phyloP scores from a whole-genome alignment of 768 basidiomycete species.

The Filobasidium floriforme region DNA sequence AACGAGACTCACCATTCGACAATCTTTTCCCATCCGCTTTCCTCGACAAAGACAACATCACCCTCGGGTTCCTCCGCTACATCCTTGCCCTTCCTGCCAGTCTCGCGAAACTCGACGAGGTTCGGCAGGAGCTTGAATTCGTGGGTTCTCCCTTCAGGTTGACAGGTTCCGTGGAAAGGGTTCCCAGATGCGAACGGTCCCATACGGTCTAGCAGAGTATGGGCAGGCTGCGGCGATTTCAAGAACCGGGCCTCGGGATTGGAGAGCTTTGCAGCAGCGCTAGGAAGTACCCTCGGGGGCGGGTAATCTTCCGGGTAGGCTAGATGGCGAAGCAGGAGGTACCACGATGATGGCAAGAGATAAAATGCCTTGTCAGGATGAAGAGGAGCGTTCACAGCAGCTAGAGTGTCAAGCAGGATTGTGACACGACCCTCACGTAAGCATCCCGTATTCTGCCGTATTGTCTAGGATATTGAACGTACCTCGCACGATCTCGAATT shows the following conservation, averaged over 20 bases:
- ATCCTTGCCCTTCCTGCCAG: slow-evolving; percentile 11
- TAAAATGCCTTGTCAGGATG: slow-evolving; percentile 20
- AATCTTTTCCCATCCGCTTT: slow-evolving; percentile 20
- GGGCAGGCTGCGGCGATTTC: too few relatives aligned
- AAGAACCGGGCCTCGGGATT: too few relatives aligned
- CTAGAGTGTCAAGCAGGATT: neutral
- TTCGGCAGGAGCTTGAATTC: neutral
- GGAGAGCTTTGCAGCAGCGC: neutral
- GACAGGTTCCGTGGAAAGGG: slow-evolving; percentile 2
- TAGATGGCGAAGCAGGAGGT: slow-evolving; percentile 18
- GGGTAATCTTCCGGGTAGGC: slow-evolving; percentile 18
- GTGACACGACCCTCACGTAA: neutral
- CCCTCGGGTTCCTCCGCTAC: neutral
- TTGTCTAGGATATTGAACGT: neutral
- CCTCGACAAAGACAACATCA: slow-evolving; percentile 17
- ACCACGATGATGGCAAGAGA: slow-evolving; percentile 21
- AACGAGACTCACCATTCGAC: slow-evolving; percentile 14
- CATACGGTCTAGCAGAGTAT: too few relatives aligned
- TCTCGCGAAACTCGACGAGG: neutral
- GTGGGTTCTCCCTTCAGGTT: neutral
- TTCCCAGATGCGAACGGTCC: neutral
- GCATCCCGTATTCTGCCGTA: too few relatives aligned
- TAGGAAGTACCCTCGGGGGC: neutral
- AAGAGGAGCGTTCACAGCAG: slow-evolving; percentile 8
- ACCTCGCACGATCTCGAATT: slow-evolving; percentile 16